phyloP scores from a whole-genome alignment of 2,329 filamentous ascomycete species.

The Cladosporium colombiae region DNA sequence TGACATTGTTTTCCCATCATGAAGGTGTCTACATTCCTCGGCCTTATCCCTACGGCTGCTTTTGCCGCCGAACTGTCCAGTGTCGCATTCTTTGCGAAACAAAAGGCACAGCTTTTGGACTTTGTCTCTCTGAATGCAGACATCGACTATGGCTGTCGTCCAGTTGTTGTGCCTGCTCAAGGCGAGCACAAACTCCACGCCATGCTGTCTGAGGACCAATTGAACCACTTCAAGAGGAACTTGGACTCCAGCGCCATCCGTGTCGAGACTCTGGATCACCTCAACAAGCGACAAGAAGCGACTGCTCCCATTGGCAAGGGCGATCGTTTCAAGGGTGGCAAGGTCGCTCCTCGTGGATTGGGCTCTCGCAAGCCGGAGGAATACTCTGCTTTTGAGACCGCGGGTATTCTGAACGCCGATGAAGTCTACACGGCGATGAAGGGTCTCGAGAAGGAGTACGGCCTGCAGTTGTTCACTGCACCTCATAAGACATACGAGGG shows the following conservation, averaged over 20 bases:
- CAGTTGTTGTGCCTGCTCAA: constrained; percentile 35
- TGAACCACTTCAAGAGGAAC: constrained; percentile 35
- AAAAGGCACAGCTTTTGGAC: constrained; percentile 33
- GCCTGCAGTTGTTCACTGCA: constrained; percentile 45
- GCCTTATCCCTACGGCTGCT: constrained; percentile 12
- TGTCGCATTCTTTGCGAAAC: constrained; percentile 17
- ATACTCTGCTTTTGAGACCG: constrained; percentile 39
- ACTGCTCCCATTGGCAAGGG: constrained; percentile 41
- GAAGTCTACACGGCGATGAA: constrained; percentile 50
- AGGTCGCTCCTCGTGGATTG: constrained; percentile 44
- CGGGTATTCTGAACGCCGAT: constrained; percentile 48
- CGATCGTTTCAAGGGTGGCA: constrained; percentile 46
- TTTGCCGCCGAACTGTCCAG: constrained; percentile 4
- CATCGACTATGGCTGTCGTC: constrained; percentile 39
- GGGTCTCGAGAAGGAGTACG: constrained; percentile 46
- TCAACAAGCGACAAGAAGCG: constrained; percentile 34
- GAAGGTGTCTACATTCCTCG: constrained; percentile 7
- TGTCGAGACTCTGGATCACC: constrained; percentile 18
- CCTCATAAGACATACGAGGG: constrained; percentile 50
- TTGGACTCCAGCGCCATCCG: constrained; percentile 19
- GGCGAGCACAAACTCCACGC: constrained; percentile 39
- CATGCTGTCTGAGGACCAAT: constrained; percentile 38
- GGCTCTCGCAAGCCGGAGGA: constrained; percentile 36
- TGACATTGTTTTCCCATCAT: not conserved
- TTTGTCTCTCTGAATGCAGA: constrained; percentile 38